Conservation (phyloP, 2,329 filamentous ascomycete species). For the Huntiella decipiens region DNA sequence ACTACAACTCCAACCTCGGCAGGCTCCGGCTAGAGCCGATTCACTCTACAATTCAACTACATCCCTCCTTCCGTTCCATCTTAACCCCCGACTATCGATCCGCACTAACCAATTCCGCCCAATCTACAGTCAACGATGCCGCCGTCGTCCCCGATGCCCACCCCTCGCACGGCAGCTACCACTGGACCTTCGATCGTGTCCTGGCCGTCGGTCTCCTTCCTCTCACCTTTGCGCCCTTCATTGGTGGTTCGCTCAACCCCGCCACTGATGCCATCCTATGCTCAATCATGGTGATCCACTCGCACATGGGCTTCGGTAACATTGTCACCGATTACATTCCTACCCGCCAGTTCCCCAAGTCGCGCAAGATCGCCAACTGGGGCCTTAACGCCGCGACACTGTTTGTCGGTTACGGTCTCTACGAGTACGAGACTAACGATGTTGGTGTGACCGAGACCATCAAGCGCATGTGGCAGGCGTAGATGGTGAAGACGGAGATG, state of each 20-base stretch:
- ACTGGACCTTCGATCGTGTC: constrained; percentile 91
- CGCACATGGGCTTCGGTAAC: constrained; percentile 86
- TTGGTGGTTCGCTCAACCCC: constrained; percentile 78
- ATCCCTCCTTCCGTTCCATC: not conserved
- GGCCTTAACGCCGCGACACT: constrained; percentile 60
- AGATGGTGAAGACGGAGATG: constrained; percentile 11
- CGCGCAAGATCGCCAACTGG: constrained; percentile 54
- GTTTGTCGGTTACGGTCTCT: constrained; percentile 69
- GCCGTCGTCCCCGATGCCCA: constrained; percentile 51
- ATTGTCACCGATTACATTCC: constrained; percentile 87
- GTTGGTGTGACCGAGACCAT: constrained; percentile 82
- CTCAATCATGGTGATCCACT: constrained; percentile 70
- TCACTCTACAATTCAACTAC: too few relatives aligned
- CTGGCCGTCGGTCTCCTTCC: constrained; percentile 69
- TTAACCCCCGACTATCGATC: not conserved
- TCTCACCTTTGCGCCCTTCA: constrained; percentile 77
- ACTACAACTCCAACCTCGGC: not conserved
- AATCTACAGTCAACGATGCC: constrained; percentile 59
- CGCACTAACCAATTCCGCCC: not conserved
- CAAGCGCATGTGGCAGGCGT: constrained; percentile 78
- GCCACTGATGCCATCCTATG: constrained; percentile 72
- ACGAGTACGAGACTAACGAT: constrained; percentile 98
- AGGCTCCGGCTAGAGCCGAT: not conserved
- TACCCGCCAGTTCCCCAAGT: constrained; percentile 44
- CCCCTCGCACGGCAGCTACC: constrained; percentile 81